These are phyloP conservation scores for Sporothrix protearum DNA, from an alignment of 2,329 filamentous ascomycete genomes.

Conservation along the genomic window DNA sequence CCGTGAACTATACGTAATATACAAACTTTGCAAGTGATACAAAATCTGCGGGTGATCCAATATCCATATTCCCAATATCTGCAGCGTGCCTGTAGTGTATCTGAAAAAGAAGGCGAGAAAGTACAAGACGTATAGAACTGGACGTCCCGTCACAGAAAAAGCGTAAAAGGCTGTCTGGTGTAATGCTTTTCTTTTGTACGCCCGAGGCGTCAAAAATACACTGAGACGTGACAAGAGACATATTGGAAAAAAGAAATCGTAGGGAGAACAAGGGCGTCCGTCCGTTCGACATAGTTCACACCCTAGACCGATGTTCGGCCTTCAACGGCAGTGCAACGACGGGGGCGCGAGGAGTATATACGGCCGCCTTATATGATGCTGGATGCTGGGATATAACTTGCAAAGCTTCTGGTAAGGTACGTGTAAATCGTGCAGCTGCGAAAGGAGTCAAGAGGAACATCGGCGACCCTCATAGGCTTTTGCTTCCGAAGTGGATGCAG, in stretches of 20 bases:
- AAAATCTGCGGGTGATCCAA: not conserved
- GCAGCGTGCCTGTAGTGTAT: not conserved
- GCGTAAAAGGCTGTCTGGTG: conserved; percentile 4
- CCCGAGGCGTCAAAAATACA: not conserved
- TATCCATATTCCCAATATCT: not conserved
- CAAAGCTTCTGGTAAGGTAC: not conserved
- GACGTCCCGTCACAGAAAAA: not conserved
- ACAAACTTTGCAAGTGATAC: not conserved
- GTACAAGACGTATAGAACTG: not conserved
- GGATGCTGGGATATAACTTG: not conserved
- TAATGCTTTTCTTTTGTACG: conserved; percentile 10
- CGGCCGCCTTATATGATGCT: not conserved
- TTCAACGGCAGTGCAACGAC: conserved; percentile 10
- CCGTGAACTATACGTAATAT: no score
- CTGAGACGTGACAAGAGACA: not conserved
- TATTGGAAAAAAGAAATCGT: not conserved
- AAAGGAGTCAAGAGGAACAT: not conserved
- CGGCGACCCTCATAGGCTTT: not conserved
- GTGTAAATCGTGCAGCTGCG: not conserved
- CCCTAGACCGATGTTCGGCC: not conserved
- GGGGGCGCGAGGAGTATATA: not conserved
- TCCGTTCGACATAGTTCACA: no score
- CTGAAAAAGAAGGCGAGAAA: not conserved
- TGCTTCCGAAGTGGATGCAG: not conserved
- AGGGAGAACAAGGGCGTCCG: not conserved